Base-by-base conservation (phyloP, 1,284 basidiomycete species). In the Somion occarium region DNA sequence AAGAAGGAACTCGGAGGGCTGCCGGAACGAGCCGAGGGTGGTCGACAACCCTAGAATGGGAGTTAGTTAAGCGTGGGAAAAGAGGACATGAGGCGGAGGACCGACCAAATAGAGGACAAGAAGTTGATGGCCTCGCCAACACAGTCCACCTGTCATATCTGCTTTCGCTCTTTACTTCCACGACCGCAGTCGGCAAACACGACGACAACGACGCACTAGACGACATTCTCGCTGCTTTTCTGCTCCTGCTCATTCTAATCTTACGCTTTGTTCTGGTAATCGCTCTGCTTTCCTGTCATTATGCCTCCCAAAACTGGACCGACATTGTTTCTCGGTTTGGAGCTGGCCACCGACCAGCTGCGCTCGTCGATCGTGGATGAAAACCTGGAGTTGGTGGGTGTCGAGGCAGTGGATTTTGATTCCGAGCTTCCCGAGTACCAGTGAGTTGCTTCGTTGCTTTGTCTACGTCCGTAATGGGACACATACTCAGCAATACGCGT, bases 341-440 rank as follows among this genome's bases (percentile, higher is more conserved):
- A 93, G 71, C 79, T 91, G 48, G 82, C 87, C 3, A 85, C 83
- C 26, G 86, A 91, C 71, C 85, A 88, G 68, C 70, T 92, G 46
- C 79, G 88, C 44, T 88, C 87, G 41, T 82, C 85, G 49, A 77
- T 93, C 56, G 81, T 93, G 51, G 88, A 92, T 62, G 85, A 90
- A 63, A 80, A 76, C 54, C 74, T 92, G 49, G 85, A 90, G 62
- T 75, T 91, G 44, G 80, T 91, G 19, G 86, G 85, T 30, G 84
- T 86, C 38, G 89, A 91, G 64, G 76, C 76, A 50, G 81, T 92
- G 45, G 85, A 89, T 63, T 89, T 91, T 70, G 90, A 91, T 66
- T 68, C 76, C 7, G 90, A 91, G 65, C 63, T 91, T 53, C 64
- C 82, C 47, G 89, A 91, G 68, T 91, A 86, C 68, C 83, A 88